A percentile compares a stretch with the other conserved stretches of the same genome.
phyloP scores from a whole-genome alignment of 129 eudicot genomes.

The Flaveria robusta region DNA sequence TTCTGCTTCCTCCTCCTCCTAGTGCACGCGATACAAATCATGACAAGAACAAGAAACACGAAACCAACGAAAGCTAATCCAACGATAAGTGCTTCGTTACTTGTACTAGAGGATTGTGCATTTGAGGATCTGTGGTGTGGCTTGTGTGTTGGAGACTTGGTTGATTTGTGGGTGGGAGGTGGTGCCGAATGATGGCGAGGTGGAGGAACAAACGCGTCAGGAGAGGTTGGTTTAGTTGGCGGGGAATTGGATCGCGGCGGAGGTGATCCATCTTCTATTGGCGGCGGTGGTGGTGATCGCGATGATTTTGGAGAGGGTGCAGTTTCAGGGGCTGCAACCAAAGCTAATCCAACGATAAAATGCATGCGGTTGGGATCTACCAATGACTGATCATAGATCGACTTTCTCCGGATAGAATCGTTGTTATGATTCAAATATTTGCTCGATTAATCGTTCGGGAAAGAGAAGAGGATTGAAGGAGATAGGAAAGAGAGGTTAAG shows the following conservation, averaged over 20 bases:
- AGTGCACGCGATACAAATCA: constrained; percentile 26
- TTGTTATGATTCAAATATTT: neutral
- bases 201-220: constrained; percentile 10
- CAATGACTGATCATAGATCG: neutral
- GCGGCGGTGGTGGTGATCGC: constrained; percentile 11
- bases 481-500: too few species aligned
- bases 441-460: constrained; percentile 11
- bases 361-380: constrained; percentile 1
- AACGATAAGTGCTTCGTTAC: constrained; percentile 21
- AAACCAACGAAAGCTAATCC: constrained; percentile 36
- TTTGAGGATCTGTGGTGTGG: constrained; percentile 26
- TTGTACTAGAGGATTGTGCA: constrained; percentile 20
- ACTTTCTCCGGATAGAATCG: too few species aligned
- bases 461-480: too few species aligned
- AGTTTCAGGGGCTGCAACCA: constrained; percentile 24
- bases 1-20: constrained; percentile 34
- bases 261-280: neutral
- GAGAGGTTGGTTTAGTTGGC: constrained; percentile 8
- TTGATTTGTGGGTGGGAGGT: constrained; percentile 22
- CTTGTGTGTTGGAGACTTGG: constrained; percentile 10
- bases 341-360: too few species aligned
- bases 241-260: neutral
- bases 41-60: constrained; percentile 31
- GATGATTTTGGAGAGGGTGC: constrained; percentile 28
- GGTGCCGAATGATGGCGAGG: constrained; percentile 22